Base-by-base conservation (phyloP, 192 early-diverging fungal genomes). In the Linnemannia zychae region DNA sequence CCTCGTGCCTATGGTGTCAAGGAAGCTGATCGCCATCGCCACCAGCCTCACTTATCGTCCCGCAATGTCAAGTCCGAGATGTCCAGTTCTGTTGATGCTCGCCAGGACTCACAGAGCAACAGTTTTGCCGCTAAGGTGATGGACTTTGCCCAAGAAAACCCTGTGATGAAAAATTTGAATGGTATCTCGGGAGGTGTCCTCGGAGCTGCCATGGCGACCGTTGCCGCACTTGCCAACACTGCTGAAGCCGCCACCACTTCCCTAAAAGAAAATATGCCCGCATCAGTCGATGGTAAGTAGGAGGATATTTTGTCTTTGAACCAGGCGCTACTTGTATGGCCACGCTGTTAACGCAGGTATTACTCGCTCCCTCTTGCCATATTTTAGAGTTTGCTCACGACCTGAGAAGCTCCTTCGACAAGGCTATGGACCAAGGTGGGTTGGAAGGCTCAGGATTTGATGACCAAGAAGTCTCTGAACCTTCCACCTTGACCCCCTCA, bases 151-250 rank as follows among this genome's bases (percentile, higher is more conserved):
- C 66, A 71, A 16, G 47, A 40, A 4, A 82, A 53, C 18, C 36
- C 66, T 1, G 36, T 68, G 33, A 34, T 71, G 47, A 82, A 82
- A 36, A 76, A 52, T 37, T 36, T 82, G 17, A 57, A 82, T 44
- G 80, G 74, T 17, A 76, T 82, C n/a, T 76, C 75, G 4, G 80
- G 80, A 5, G 80, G 80, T 7, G 57, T 76, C 22, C 60, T 82
- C 15, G 80, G 75, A 22, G 52, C 80, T 17, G 53, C 49, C 38
- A 20, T 76, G 15, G 75, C 48, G 7, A 76, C 80, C 18, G 15
- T 72, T 22, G 80, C 80, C 4, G 50, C 69, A 7, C 12, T 71
- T 7, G 50, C 38, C 31, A 67, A 50, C 48, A 76, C 48, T 33
- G 80, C 63, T 4, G 70, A 82, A n/a, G 57, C 70, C 7, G 74